These are phyloP conservation scores for Hymenoscyphus scutula DNA, from an alignment of 2,329 filamentous ascomycete species.

Conservation along the genomic window DNA sequence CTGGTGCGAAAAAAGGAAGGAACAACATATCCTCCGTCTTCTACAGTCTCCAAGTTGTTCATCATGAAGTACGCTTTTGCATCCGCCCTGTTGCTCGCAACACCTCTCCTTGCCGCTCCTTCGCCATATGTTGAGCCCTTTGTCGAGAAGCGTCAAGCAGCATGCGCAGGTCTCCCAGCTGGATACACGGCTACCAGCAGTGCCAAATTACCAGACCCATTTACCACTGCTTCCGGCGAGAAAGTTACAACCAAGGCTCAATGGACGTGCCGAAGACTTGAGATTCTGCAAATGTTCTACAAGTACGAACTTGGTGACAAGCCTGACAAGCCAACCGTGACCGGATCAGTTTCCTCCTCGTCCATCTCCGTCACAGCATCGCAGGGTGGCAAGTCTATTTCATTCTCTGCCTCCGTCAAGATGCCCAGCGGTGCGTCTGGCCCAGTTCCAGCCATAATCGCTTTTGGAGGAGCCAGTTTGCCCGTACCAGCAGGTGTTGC, in stretches of 20 bases:
- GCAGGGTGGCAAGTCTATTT: slow-evolving; percentile 45
- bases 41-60: not conserved
- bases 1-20: not conserved
- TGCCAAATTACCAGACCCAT: slow-evolving; percentile 43
- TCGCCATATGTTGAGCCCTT: slow-evolving; percentile 5
- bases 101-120: slow-evolving; percentile 17
- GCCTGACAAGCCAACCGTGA: slow-evolving; percentile 46
- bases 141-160: slow-evolving; percentile 19
- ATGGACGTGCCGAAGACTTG: slow-evolving; percentile 48
- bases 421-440: slow-evolving; percentile 42
- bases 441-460: slow-evolving; percentile 57
- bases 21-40: slow-evolving; percentile 10
- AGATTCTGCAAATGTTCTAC: slow-evolving; percentile 49
- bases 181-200: slow-evolving; percentile 15
- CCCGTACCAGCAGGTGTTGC: slow-evolving; percentile 54
- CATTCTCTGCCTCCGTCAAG: slow-evolving; percentile 44
- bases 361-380: slow-evolving; percentile 46
- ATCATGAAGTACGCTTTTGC: slow-evolving; percentile 21
- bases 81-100: slow-evolving; percentile 15
- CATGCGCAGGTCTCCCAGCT: slow-evolving; percentile 19
- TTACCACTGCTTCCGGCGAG: slow-evolving; percentile 44
- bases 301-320: slow-evolving; percentile 51
- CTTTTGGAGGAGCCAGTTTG: slow-evolving; percentile 52
- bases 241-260: slow-evolving; percentile 46
- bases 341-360: slow-evolving; percentile 44